A percentile compares a stretch with the other conserved stretches of the same genome.
Evolutionary conservation across 202 grass and related monocot species (phyloP).

Genomic region (Schoenoplectus triqueter): DNA sequence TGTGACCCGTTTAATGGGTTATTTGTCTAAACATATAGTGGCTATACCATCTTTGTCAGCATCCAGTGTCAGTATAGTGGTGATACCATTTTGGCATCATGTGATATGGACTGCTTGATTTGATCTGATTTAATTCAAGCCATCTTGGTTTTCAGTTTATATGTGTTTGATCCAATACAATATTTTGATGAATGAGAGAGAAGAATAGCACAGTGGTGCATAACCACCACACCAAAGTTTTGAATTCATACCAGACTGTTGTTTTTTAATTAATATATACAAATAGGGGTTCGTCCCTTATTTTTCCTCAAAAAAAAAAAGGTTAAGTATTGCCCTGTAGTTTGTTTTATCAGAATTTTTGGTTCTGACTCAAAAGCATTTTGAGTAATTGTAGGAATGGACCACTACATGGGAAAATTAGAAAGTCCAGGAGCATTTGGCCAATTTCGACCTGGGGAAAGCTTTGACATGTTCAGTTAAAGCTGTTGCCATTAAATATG

Average conservation of each 20-base stretch:
- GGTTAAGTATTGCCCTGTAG: background rate
- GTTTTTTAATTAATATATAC: background rate
- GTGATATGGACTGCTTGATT: background rate
- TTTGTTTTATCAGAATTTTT: slow-evolving; percentile 12
- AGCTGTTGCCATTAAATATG: background rate
- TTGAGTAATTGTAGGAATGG: slow-evolving; percentile 59
- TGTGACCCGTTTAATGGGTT: background rate
- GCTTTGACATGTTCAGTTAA: slow-evolving; percentile 84
- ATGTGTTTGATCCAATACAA: slow-evolving; percentile 1
- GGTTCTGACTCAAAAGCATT: background rate
- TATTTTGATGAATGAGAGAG: background rate
- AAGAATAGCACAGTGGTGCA: background rate
- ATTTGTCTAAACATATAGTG: background rate
- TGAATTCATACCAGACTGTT: background rate
- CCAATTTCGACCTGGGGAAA: slow-evolving; percentile 57
- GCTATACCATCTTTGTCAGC: background rate
- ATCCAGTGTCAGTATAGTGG: background rate
- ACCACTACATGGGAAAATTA: slow-evolving; percentile 72
- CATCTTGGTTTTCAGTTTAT: background rate
- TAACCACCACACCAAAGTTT: background rate
- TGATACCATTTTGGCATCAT: background rate
- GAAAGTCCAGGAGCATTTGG: slow-evolving; percentile 60
- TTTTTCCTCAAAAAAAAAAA: no score
- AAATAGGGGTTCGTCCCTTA: no score
- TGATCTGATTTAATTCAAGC: background rate